phyloP scores from a whole-genome alignment of 345 rosid genomes.

The Eucalyptus pauciflora region DNA sequence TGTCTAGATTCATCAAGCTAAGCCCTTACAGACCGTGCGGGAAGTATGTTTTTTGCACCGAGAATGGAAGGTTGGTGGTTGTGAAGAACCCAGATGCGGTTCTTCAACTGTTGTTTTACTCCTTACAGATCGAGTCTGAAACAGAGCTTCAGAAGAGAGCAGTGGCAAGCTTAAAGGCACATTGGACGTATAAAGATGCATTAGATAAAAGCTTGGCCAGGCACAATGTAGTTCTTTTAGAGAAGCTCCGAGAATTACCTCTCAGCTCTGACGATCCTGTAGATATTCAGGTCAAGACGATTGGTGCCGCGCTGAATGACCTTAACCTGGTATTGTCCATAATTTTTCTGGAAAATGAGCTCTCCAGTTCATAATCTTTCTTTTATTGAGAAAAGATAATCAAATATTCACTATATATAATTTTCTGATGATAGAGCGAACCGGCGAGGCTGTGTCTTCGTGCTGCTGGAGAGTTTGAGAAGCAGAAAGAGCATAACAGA shows the following conservation, averaged over 20 bases:
- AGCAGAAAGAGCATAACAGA: conserved; percentile 27
- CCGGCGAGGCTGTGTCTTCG: conserved; percentile 16
- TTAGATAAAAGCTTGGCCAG: conserved; percentile 12
- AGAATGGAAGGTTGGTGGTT: conserved; percentile 23
- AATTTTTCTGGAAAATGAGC: neutral
- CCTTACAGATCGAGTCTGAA: conserved; percentile 31
- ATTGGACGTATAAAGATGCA: conserved; percentile 22
- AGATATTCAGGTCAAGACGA: neutral
- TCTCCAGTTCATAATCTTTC: neutral
- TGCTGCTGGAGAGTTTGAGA: conserved; percentile 52
- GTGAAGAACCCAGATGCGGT: conserved; percentile 61
- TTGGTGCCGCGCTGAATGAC: conserved; percentile 18
- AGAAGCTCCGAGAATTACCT: conserved; percentile 17
- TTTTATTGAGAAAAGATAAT: no score
- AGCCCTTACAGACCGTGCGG: conserved; percentile 82
- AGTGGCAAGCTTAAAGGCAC: conserved; percentile 29
- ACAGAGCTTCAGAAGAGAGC: conserved; percentile 17
- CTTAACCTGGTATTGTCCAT: conserved; percentile 44
- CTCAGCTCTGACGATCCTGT: conserved; percentile 10
- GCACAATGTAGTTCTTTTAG: conserved; percentile 7
- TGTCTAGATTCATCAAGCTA: conserved; percentile 40
- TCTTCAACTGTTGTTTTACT: conserved; percentile 60
- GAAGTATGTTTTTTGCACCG: conserved; percentile 51
- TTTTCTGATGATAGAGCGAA: no score
- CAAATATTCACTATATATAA: no score